These are phyloP conservation scores for Aspergillus spinulosporus DNA, from an alignment of 2,329 filamentous ascomycete species.

Conservation along the genomic window DNA sequence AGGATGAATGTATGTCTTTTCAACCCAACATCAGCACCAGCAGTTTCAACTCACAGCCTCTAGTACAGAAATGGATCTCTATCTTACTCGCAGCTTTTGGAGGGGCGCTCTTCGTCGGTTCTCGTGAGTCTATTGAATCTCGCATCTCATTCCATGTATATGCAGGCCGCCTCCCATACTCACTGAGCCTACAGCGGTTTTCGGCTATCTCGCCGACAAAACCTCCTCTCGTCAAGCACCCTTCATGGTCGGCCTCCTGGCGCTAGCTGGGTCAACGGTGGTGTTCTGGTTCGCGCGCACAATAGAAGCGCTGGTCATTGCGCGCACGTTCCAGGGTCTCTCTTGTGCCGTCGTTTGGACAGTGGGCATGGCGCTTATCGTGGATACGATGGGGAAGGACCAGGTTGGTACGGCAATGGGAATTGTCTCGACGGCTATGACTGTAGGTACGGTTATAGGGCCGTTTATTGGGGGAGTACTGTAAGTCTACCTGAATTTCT, in stretches of 20 bases:
- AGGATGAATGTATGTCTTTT: slow-evolving; percentile 47
- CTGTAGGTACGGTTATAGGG: slow-evolving; percentile 57
- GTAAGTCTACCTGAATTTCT: slow-evolving; percentile 38
- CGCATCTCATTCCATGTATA: no score
- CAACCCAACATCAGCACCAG: background rate
- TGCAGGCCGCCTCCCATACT: background rate
- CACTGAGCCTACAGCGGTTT: slow-evolving; percentile 23
- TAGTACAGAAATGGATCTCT: slow-evolving; percentile 68
- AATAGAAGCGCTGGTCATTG: slow-evolving; percentile 51
- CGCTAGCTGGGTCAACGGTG: slow-evolving; percentile 55
- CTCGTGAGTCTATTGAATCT: slow-evolving; percentile 25
- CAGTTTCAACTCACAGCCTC: background rate
- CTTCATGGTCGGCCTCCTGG: slow-evolving; percentile 57
- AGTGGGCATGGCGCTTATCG: slow-evolving; percentile 57
- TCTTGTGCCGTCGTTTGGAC: slow-evolving; percentile 63
- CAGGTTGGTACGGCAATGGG: slow-evolving; percentile 63
- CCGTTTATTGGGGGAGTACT: slow-evolving; percentile 61
- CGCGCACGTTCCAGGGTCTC: slow-evolving; percentile 58
- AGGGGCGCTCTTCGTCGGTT: slow-evolving; percentile 58
- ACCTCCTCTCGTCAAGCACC: slow-evolving; percentile 54
- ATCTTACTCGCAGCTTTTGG: slow-evolving; percentile 71
- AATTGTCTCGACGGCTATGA: slow-evolving; percentile 52
- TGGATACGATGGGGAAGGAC: slow-evolving; percentile 59
- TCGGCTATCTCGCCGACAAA: slow-evolving; percentile 52
- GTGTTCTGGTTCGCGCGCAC: slow-evolving; percentile 55